A percentile compares a stretch with the other conserved stretches of the same genome.
These are phyloP conservation scores for Trametes coccinea DNA, from an alignment of 768 basidiomycete genomes.

Conservation along the genomic window DNA sequence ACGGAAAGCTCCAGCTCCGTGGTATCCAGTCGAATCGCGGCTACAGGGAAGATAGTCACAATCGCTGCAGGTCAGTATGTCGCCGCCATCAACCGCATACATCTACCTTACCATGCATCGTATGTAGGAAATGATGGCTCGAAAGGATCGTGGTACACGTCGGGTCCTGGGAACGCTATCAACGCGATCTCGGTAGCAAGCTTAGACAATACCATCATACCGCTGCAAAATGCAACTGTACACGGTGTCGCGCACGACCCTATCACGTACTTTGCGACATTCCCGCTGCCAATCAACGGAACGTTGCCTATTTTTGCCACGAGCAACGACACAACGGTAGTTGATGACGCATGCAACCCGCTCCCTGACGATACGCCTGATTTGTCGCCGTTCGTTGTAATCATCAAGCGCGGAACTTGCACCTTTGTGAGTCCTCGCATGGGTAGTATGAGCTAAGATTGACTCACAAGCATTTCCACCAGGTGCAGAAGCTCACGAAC, in stretches of 20 bases:
- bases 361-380: conserved; percentile 55
- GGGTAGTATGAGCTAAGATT: no score
- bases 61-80: conserved; percentile 55
- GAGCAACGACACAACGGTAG: conserved; percentile 52
- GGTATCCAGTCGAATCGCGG: conserved; percentile 58
- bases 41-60: conserved; percentile 58
- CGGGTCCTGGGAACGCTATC: conserved; percentile 51
- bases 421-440: conserved; percentile 41
- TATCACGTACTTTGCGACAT: conserved; percentile 54
- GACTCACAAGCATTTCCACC: background rate
- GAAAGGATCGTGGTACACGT: conserved; percentile 63
- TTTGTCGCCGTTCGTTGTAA: conserved; percentile 50
- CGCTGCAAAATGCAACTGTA: conserved; percentile 56
- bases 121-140: conserved; percentile 40
- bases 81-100: background rate
- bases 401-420: conserved; percentile 63
- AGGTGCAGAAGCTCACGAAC: conserved; percentile 55
- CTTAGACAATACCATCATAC: conserved; percentile 57
- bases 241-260: conserved; percentile 48
- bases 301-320: conserved; percentile 58
- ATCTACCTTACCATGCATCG: no score
- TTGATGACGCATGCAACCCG: conserved; percentile 59
- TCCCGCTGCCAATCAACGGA: conserved; percentile 47
- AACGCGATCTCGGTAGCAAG: conserved; percentile 60
- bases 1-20: conserved; percentile 54